Conservation (phyloP, 1,284 basidiomycete species). For the Tilletia setariae region DNA sequence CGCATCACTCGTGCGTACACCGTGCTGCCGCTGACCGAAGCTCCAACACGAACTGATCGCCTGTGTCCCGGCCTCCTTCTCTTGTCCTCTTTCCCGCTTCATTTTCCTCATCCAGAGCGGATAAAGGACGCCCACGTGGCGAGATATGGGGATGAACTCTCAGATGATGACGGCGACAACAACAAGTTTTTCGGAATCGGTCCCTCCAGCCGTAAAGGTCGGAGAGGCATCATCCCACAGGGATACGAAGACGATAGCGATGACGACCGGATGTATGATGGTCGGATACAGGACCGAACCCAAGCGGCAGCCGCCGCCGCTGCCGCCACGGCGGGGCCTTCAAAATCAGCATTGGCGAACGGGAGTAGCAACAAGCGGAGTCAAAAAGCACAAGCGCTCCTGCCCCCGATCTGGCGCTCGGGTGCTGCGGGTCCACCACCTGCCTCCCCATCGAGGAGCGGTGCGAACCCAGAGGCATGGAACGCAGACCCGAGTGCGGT, state of each 20-base stretch:
- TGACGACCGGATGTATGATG: neutral
- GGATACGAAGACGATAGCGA: conserved; percentile 13
- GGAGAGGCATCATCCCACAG: neutral
- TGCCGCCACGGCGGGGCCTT: neutral
- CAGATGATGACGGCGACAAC: conserved; percentile 38
- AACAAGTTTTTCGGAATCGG: neutral
- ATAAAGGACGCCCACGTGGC: conserved; percentile 47
- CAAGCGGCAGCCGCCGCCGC: neutral
- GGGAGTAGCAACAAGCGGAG: neutral
- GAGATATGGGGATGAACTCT: conserved; percentile 45
- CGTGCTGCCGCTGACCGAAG: neutral
- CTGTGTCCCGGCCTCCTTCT: too few species aligned
- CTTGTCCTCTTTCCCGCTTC: too few species aligned
- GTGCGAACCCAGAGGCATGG: neutral
- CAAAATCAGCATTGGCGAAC: neutral
- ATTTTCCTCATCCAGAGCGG: conserved; percentile 8
- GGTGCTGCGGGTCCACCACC: neutral
- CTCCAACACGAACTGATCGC: too few species aligned
- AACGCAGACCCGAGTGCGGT: conserved; percentile 5
- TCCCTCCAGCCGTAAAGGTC: neutral
- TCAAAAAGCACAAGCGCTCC: neutral
- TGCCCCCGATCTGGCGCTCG: conserved; percentile 5
- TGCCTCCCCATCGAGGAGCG: neutral
- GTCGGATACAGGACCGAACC: conserved; percentile 1
- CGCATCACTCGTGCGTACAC: conserved; percentile 38